Conservation (phyloP, 176 grass and related monocot genomes). For the Triticum dicoccoides region DNA sequence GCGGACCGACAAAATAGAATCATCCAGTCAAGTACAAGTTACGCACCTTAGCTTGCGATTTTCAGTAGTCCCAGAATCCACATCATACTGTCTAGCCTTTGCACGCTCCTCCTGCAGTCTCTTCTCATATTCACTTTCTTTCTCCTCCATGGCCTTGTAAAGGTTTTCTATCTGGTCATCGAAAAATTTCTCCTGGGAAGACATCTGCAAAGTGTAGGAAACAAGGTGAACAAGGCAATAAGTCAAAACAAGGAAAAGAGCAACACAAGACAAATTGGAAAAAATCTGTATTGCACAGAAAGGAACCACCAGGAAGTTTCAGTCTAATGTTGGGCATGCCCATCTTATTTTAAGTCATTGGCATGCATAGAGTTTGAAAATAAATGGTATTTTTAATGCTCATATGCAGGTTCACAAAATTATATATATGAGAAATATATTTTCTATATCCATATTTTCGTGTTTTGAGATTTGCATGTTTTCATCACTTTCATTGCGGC, state of each 20-base stretch:
- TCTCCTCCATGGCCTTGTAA: slow-evolving; percentile 61
- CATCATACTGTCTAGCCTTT: slow-evolving; percentile 56
- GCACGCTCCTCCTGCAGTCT: slow-evolving; percentile 57
- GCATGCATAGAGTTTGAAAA: neutral
- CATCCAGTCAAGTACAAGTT: neutral
- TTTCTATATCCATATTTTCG: no score
- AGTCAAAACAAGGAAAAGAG: neutral
- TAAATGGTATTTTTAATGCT: neutral
- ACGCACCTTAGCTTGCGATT: slow-evolving; percentile 54
- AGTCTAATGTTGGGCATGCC: neutral
- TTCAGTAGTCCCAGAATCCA: slow-evolving; percentile 50
- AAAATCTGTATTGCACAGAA: neutral
- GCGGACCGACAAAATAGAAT: neutral
- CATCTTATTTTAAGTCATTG: neutral
- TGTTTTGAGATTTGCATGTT: no score
- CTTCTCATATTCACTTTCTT: slow-evolving; percentile 58
- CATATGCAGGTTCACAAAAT: no score
- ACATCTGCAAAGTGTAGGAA: slow-evolving; percentile 58
- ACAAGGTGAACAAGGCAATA: slow-evolving; percentile 3
- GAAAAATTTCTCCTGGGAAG: slow-evolving; percentile 68
- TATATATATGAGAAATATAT: no score
- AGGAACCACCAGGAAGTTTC: neutral
- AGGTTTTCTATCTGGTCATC: slow-evolving; percentile 61
- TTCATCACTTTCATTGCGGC: no score
- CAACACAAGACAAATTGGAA: neutral